Conservation (phyloP, 768 basidiomycete genomes). For the Serendipita indica region DNA sequence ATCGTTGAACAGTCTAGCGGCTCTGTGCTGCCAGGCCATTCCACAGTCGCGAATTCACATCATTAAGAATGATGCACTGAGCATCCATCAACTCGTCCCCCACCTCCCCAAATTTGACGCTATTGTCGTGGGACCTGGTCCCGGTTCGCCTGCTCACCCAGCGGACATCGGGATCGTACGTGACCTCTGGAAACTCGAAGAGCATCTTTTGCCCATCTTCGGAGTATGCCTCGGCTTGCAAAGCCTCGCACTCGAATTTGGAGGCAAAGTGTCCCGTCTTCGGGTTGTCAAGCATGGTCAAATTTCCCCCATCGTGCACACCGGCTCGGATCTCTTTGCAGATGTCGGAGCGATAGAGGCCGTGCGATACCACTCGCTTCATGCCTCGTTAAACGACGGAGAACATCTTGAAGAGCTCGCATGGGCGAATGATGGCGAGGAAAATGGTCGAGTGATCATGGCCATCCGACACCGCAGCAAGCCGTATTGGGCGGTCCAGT, state of each 20-base stretch:
- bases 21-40: conserved; percentile 48
- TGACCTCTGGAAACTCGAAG: conserved; percentile 52
- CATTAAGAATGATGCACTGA: conserved; percentile 54
- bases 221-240: conserved; percentile 77
- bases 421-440: conserved; percentile 53
- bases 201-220: conserved; percentile 49
- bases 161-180: conserved; percentile 54
- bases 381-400: conserved; percentile 29
- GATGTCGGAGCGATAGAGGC: conserved; percentile 38
- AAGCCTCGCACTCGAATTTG: conserved; percentile 51
- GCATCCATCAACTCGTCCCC: conserved; percentile 34
- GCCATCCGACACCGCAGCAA: conserved; percentile 44
- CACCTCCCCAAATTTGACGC: conserved; percentile 49
- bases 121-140: conserved; percentile 63
- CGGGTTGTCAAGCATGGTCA: conserved; percentile 67
- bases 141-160: conserved; percentile 52
- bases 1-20: conserved; percentile 41
- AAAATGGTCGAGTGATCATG: conserved; percentile 62
- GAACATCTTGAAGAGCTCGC: conserved; percentile 48
- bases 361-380: conserved; percentile 74
- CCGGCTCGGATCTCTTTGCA: conserved; percentile 44
- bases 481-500: conserved; percentile 82
- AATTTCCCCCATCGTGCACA: conserved; percentile 48
- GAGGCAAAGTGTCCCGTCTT: conserved; percentile 44
- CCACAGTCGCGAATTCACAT: conserved; percentile 49